A percentile compares a stretch with the other conserved stretches of the same genome.
Conservation (phyloP, 2,329 filamentous ascomycete genomes). For the Neurospora crassa region DNA sequence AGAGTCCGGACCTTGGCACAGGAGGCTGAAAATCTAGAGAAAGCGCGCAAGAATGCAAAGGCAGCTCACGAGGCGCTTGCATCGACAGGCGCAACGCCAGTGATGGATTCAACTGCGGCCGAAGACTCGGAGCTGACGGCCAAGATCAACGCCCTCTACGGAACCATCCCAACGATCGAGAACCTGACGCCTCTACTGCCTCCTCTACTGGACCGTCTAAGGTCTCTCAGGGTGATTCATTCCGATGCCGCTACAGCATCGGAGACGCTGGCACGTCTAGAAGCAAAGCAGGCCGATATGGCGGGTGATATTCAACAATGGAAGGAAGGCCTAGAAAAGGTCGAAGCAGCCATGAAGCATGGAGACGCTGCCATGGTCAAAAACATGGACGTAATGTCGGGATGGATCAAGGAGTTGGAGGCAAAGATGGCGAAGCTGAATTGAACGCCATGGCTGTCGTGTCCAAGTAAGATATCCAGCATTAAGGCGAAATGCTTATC, state of each 20-base stretch:
- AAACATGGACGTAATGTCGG: slow-evolving; percentile 78
- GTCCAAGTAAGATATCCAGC: slow-evolving; percentile 28
- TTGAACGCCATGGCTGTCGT: slow-evolving; percentile 15
- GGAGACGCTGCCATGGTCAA: slow-evolving; percentile 60
- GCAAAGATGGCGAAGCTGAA: slow-evolving; percentile 56
- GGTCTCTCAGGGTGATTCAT: slow-evolving; percentile 77
- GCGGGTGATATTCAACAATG: slow-evolving; percentile 76
- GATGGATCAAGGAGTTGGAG: slow-evolving; percentile 84
- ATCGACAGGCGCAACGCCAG: slow-evolving; percentile 30
- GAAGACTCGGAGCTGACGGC: slow-evolving; percentile 62
- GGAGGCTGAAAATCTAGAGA: slow-evolving; percentile 64
- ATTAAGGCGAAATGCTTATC: not conserved
- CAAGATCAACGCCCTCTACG: slow-evolving; percentile 88
- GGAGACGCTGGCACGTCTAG: slow-evolving; percentile 66
- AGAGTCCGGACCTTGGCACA: slow-evolving; percentile 60
- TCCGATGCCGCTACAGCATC: slow-evolving; percentile 76
- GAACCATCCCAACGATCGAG: slow-evolving; percentile 80
- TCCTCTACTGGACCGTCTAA: slow-evolving; percentile 71
- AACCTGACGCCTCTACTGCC: slow-evolving; percentile 76
- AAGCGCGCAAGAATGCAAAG: slow-evolving; percentile 53
- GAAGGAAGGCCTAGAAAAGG: slow-evolving; percentile 68
- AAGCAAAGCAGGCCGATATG: slow-evolving; percentile 74
- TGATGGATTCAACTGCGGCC: slow-evolving; percentile 25
- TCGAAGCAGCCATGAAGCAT: slow-evolving; percentile 65
- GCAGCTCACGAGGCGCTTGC: slow-evolving; percentile 50